Evolutionary conservation across 1,284 basidiomycete species (phyloP).

Genomic region (Retiboletus fuscus): DNA sequence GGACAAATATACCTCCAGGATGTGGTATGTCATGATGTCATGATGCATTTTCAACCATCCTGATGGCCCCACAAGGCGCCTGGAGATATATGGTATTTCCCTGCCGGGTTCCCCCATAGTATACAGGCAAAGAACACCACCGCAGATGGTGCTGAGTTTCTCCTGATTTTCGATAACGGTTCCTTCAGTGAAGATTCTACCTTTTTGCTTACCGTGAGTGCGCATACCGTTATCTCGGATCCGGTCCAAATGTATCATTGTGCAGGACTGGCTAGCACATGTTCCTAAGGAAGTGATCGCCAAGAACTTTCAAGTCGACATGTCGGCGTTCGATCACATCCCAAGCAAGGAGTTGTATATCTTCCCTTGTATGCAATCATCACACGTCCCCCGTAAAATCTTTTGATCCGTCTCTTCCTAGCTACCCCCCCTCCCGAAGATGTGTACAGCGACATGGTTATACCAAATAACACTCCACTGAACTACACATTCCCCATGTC

Average conservation of each 20-base stretch:
- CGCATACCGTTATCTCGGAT: background rate
- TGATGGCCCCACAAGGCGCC: conserved; percentile 39
- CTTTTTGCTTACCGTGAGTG: conserved; percentile 55
- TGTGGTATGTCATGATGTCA: conserved; percentile 51
- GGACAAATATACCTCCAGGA: conserved; percentile 62
- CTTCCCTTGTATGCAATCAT: conserved; percentile 56
- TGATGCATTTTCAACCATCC: background rate
- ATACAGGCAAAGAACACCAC: conserved; percentile 65
- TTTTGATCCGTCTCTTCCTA: conserved; percentile 36
- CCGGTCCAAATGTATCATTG: background rate
- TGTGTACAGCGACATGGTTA: conserved; percentile 51
- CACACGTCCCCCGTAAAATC: background rate
- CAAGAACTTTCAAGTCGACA: conserved; percentile 62
- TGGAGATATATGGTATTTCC: conserved; percentile 72
- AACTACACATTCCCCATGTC: conserved; percentile 67
- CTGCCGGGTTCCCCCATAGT: conserved; percentile 56
- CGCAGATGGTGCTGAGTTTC: conserved; percentile 65
- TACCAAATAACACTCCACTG: conserved; percentile 59
- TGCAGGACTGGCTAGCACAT: conserved; percentile 64
- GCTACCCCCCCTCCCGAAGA: conserved; percentile 56
- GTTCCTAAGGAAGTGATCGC: conserved; percentile 64
- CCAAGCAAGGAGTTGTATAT: conserved; percentile 66
- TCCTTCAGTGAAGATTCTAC: conserved; percentile 68
- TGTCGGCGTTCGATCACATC: conserved; percentile 59
- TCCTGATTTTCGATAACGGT: conserved; percentile 69